Conservation (phyloP, 306 rosid genomes). For the Rubus idaeus region DNA sequence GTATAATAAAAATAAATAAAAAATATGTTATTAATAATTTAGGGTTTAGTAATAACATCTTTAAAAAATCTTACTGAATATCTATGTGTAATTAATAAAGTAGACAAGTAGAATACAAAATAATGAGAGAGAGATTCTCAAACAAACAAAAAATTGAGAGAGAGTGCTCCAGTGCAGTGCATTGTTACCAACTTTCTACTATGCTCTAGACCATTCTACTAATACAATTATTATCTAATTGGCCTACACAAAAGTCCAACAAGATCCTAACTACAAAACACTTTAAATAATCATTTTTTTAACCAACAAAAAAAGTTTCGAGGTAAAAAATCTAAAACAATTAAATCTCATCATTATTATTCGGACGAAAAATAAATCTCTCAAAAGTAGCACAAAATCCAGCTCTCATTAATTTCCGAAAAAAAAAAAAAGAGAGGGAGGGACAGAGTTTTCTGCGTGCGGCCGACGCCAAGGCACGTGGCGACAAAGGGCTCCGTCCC, state of each 20-base stretch:
- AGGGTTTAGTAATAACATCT: no score
- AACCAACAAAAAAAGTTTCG: neutral
- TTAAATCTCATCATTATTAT: no score
- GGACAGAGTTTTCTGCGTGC: conserved; percentile 61
- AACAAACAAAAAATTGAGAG: neutral
- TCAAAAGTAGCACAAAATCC: neutral
- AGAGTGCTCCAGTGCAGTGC: neutral
- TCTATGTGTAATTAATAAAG: neutral
- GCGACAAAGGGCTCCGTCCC: conserved; percentile 69
- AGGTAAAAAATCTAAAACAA: neutral
- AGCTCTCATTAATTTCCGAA: neutral
- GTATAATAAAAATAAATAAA: no score
- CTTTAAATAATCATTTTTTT: neutral
- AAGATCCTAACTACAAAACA: neutral
- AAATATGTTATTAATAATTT: no score
- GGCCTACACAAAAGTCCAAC: neutral
- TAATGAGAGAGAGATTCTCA: neutral
- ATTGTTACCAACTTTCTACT: neutral
- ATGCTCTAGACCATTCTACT: neutral
- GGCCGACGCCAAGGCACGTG: conserved; percentile 81
- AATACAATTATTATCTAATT: neutral
- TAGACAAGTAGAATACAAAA: neutral
- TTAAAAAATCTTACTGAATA: neutral
- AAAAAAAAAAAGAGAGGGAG: conserved; percentile 2
- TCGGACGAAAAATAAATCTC: no score